Evolutionary conservation across 2,329 filamentous ascomycete species (phyloP).

Genomic region (Microsporum ferrugineum): DNA sequence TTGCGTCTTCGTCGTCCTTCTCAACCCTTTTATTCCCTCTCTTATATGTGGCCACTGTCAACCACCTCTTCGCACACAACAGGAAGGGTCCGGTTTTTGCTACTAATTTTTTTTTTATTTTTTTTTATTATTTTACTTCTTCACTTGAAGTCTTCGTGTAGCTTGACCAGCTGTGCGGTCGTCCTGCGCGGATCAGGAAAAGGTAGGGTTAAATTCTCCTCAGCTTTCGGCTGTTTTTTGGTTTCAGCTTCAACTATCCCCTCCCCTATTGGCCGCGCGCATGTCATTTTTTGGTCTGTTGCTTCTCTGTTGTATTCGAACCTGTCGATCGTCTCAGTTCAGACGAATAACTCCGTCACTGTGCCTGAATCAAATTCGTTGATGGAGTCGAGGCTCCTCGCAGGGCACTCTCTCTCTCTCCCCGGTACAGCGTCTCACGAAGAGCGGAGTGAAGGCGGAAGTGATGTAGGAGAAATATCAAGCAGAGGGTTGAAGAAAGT

Average conservation of each 20-base stretch:
- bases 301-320: neutral
- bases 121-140: neutral
- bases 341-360: neutral
- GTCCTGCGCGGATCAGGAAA: neutral
- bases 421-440: neutral
- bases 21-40: neutral
- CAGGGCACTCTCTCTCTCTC: neutral
- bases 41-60: neutral
- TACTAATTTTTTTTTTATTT: neutral
- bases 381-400: neutral
- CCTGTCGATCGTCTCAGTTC: neutral
- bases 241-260: conserved; percentile 1
- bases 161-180: neutral
- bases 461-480: neutral
- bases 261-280: neutral
- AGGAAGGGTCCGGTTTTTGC: neutral
- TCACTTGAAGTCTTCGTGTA: neutral
- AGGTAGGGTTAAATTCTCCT: conserved; percentile 4
- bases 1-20: neutral
- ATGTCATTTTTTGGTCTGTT: neutral
- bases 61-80: neutral
- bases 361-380: neutral
- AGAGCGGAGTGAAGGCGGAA: neutral
- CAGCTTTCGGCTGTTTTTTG: conserved; percentile 1
- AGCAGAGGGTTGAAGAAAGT: neutral